Evolutionary conservation across 192 early-diverging fungal genomes (phyloP).

Genomic region (Entrophospora sp.): DNA sequence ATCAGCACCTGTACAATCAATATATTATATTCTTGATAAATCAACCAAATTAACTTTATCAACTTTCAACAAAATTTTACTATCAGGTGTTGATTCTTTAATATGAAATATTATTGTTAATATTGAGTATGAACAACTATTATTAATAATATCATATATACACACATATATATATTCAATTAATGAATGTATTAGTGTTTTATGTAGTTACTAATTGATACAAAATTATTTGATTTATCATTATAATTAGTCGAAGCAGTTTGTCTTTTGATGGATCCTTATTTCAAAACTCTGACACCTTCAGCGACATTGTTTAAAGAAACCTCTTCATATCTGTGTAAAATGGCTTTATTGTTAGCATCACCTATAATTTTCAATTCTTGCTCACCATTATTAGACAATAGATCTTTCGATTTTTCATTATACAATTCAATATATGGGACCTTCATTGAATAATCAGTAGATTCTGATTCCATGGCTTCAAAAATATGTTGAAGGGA

Average conservation of each 20-base stretch:
- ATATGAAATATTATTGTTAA: constrained; percentile 87
- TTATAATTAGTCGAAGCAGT: constrained; percentile 86
- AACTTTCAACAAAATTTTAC: constrained; percentile 82
- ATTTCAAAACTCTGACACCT: constrained; percentile 64
- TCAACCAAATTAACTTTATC: constrained; percentile 97
- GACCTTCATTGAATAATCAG: constrained; percentile 75
- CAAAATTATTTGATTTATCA: constrained; percentile 70
- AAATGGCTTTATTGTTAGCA: constrained; percentile 56
- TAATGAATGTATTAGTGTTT: not conserved
- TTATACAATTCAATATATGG: constrained; percentile 95
- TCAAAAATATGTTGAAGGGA: constrained; percentile 75
- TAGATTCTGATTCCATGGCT: constrained; percentile 50
- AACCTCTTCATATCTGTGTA: constrained; percentile 76
- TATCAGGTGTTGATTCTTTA: constrained; percentile 69
- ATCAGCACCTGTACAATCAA: constrained; percentile 83
- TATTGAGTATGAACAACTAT: constrained; percentile 86
- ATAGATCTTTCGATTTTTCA: constrained; percentile 86
- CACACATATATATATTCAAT: not conserved
- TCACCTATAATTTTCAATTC: constrained; percentile 70
- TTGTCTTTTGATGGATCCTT: constrained; percentile 62
- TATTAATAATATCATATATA: too few species aligned
- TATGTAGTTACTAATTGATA: too few species aligned
- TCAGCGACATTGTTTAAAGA: constrained; percentile 62
- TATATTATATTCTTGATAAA: constrained; percentile 91
- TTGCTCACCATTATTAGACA: constrained; percentile 48